phyloP scores from a whole-genome alignment of 345 rosid genomes.

The Draba incana region DNA sequence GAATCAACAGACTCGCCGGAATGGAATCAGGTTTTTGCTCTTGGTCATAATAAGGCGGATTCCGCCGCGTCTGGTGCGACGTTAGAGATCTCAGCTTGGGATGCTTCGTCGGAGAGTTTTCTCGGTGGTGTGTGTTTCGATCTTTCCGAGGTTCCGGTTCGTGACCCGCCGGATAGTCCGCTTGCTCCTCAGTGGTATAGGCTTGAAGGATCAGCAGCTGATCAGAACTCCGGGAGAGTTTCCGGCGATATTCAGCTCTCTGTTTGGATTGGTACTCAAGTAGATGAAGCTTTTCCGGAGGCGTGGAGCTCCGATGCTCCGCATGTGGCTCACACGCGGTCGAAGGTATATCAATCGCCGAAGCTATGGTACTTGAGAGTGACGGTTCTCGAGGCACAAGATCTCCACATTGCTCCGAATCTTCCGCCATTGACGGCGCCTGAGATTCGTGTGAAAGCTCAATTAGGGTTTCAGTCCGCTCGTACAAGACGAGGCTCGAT shows the following conservation, averaged over 20 bases:
- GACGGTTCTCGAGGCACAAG: constrained; percentile 88
- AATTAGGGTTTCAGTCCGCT: constrained; percentile 80
- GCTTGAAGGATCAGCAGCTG: constrained; percentile 59
- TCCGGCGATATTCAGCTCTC: constrained; percentile 90
- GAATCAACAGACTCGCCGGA: constrained; percentile 71
- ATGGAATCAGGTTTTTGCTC: constrained; percentile 87
- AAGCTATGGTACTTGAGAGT: constrained; percentile 93
- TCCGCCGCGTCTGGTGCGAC: constrained; percentile 51
- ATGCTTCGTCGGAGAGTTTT: constrained; percentile 65
- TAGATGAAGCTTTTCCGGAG: constrained; percentile 93
- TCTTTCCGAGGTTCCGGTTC: constrained; percentile 79
- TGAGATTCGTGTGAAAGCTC: constrained; percentile 79
- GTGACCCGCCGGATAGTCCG: constrained; percentile 91
- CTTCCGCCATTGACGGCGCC: constrained; percentile 88
- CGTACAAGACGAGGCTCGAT: constrained; percentile 78
- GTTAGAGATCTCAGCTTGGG: constrained; percentile 90
- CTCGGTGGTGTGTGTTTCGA: constrained; percentile 92
- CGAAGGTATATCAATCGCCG: constrained; percentile 94
- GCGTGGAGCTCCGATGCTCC: constrained; percentile 93
- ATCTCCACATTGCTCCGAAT: constrained; percentile 70
- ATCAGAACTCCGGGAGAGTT: constrained; percentile 50
- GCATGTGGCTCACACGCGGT: constrained; percentile 78
- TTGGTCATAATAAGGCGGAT: constrained; percentile 56
- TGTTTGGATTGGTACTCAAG: constrained; percentile 95
- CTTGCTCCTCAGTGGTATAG: constrained; percentile 93